Percentiles rank a stretch among this genome's conserved stretches.
phyloP scores from a whole-genome alignment of 1,139 yeast genomes.

The Sugiyamaella paludigena region DNA sequence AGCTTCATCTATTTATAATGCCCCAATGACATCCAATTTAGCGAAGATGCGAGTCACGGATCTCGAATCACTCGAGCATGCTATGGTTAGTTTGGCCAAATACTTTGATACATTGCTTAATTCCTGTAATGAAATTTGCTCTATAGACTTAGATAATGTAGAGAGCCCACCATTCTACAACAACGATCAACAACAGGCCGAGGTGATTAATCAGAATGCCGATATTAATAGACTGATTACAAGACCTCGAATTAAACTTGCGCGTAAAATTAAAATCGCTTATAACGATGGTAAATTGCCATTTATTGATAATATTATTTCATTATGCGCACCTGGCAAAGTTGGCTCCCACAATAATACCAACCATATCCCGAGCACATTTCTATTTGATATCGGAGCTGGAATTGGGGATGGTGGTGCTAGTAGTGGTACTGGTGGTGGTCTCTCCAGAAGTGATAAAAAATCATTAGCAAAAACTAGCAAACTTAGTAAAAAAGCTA shows the following conservation, averaged over 20 bases:
- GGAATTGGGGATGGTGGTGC: background rate
- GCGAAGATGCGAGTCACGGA: background rate
- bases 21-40: constrained; percentile 29
- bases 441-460: background rate
- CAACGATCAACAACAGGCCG: constrained; percentile 30
- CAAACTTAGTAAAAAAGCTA: constrained; percentile 1
- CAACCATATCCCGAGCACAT: background rate
- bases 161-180: too few species aligned
- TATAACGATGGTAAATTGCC: constrained; percentile 48
- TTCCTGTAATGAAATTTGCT: constrained; percentile 53
- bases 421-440: background rate
- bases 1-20: constrained; percentile 41
- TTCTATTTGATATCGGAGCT: background rate
- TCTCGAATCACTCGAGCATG: background rate
- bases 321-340: background rate
- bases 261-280: constrained; percentile 56
- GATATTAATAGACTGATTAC: constrained; percentile 38
- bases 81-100: constrained; percentile 49
- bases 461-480: constrained; percentile 5
- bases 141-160: constrained; percentile 39
- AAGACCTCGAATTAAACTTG: constrained; percentile 57
- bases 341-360: background rate
- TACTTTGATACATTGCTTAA: constrained; percentile 51
- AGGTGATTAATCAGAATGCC: constrained; percentile 29
- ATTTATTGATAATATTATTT: too few species aligned